Evolutionary conservation across 768 basidiomycete genomes (phyloP).

Genomic region (Leccinum barrowsii): DNA sequence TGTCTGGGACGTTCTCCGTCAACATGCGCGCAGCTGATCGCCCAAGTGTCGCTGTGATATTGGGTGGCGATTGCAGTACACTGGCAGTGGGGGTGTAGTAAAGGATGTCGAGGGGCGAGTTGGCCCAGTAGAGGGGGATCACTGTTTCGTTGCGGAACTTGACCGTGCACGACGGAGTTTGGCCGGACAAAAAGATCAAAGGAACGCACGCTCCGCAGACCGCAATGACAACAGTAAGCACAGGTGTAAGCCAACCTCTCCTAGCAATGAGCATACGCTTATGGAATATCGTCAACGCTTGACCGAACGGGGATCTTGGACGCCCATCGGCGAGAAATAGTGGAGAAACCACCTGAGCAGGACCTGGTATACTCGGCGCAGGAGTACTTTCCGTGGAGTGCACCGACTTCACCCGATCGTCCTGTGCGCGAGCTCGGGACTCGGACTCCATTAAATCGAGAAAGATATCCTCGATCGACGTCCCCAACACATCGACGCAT

Average conservation of each 20-base stretch:
- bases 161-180: constrained; percentile 48
- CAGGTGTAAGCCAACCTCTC: constrained; percentile 65
- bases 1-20: constrained; percentile 46
- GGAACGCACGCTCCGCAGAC: constrained; percentile 67
- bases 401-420: constrained; percentile 28
- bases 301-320: constrained; percentile 51
- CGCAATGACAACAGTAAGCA: constrained; percentile 50
- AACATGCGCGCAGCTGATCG: constrained; percentile 33
- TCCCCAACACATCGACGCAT: constrained; percentile 66
- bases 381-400: constrained; percentile 4
- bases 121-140: constrained; percentile 55
- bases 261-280: constrained; percentile 64
- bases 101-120: constrained; percentile 37
- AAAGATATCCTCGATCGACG: constrained; percentile 82
- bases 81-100: constrained; percentile 31
- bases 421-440: constrained; percentile 6
- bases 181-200: constrained; percentile 55
- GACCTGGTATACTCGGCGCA: not conserved
- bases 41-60: constrained; percentile 46
- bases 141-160: constrained; percentile 35
- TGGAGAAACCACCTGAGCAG: not conserved
- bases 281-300: constrained; percentile 70
- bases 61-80: constrained; percentile 53
- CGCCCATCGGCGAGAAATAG: constrained; percentile 45
- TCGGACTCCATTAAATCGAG: constrained; percentile 59